A percentile compares a stretch with the other conserved stretches of the same genome.
These are phyloP conservation scores for Sporothrix curviconia DNA, from an alignment of 2,329 filamentous ascomycete genomes.

Conservation along the genomic window DNA sequence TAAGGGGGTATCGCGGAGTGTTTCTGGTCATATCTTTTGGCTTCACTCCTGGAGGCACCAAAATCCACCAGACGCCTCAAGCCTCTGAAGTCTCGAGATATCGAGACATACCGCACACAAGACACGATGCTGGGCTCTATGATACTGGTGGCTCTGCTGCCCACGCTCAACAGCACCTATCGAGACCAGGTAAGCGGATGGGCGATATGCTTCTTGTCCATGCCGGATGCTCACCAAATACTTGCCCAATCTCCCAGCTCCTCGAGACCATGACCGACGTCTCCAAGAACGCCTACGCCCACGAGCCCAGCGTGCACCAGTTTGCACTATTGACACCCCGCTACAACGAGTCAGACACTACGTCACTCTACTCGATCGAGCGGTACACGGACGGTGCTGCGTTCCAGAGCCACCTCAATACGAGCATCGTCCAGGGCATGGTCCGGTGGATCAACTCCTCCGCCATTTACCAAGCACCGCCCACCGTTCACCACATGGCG, in stretches of 20 bases:
- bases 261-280: slow-evolving; percentile 7
- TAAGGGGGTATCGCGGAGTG: too few relatives aligned
- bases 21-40: too few relatives aligned
- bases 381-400: neutral
- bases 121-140: neutral
- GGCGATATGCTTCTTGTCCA: neutral
- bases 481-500: neutral
- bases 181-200: slow-evolving; percentile 2
- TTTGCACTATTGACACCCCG: slow-evolving; percentile 6
- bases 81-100: neutral
- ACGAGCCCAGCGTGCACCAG: slow-evolving; percentile 9
- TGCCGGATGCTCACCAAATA: neutral
- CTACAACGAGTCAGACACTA: neutral
- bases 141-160: slow-evolving; percentile 5
- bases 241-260: neutral
- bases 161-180: slow-evolving; percentile 3
- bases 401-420: slow-evolving; percentile 6
- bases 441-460: slow-evolving; percentile 8
- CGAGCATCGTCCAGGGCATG: slow-evolving; percentile 6
- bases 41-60: neutral
- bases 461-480: neutral
- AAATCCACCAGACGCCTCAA: neutral
- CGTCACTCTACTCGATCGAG: slow-evolving; percentile 9
- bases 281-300: neutral
- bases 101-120: neutral